phyloP scores from a whole-genome alignment of 2,329 filamentous ascomycete species.

The Fusarium sp. region DNA sequence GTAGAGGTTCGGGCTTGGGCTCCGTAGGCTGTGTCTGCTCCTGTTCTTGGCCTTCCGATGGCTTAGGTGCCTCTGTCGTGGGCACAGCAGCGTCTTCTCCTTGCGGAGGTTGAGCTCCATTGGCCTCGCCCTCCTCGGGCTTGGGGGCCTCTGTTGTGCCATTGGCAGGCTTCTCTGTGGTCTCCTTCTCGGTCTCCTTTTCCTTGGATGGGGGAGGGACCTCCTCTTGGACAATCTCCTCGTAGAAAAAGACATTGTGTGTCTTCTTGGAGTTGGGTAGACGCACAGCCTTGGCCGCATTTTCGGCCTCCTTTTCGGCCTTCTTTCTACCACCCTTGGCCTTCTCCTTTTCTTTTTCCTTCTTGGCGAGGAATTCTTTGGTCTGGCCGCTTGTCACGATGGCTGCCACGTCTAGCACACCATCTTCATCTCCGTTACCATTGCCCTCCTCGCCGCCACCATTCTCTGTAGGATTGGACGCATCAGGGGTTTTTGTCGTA shows the following conservation, averaged over 20 bases:
- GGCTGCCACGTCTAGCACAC: constrained; percentile 84
- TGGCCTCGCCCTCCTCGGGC: constrained; percentile 26
- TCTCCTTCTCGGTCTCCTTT: constrained; percentile 48
- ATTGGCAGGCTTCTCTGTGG: constrained; percentile 27
- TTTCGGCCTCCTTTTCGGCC: constrained; percentile 64
- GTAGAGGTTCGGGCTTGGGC: constrained; percentile 30
- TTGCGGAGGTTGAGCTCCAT: constrained; percentile 25
- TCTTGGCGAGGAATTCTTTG: constrained; percentile 83
- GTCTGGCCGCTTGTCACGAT: constrained; percentile 86
- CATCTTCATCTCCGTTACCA: constrained; percentile 67
- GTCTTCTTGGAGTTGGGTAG: constrained; percentile 79
- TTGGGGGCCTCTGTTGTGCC: constrained; percentile 31
- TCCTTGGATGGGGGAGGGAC: constrained; percentile 51
- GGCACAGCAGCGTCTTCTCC: constrained; percentile 11
- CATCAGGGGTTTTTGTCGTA: constrained; percentile 52
- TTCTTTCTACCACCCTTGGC: constrained; percentile 68
- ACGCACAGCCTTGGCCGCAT: constrained; percentile 65
- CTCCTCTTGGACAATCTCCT: constrained; percentile 71
- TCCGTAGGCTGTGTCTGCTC: constrained; percentile 37
- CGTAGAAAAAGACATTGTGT: constrained; percentile 77
- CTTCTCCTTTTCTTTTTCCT: constrained; percentile 77
- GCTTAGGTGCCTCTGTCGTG: constrained; percentile 36
- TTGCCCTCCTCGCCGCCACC: constrained; percentile 57
- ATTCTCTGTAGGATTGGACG: constrained; percentile 49
- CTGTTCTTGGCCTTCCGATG: constrained; percentile 40